Conservation (phyloP, 768 basidiomycete genomes). For the Coprinellus micaceus region DNA sequence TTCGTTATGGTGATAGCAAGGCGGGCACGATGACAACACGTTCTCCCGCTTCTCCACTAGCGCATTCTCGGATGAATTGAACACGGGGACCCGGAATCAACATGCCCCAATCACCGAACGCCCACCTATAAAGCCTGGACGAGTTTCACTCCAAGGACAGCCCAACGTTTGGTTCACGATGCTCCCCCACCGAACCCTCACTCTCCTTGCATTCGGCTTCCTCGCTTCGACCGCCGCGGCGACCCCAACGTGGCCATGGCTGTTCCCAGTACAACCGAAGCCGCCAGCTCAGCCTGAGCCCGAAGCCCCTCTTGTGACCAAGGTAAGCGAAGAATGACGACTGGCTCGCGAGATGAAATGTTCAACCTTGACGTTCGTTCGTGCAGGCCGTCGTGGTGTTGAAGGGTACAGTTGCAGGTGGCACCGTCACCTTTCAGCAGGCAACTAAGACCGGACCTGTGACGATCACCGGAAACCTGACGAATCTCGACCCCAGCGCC, state of each 20-base stretch:
- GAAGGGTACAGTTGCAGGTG: conserved; percentile 58
- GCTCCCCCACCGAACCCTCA: not conserved
- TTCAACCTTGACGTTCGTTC: not conserved
- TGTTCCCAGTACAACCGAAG: too few relatives aligned
- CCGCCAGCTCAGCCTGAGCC: too few relatives aligned
- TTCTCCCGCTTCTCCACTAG: too few relatives aligned
- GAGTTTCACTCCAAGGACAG: too few relatives aligned
- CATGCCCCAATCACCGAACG: too few relatives aligned
- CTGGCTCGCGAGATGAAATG: too few relatives aligned
- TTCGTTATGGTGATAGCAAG: too few relatives aligned
- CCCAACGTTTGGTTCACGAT: too few relatives aligned
- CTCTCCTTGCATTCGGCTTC: not conserved
- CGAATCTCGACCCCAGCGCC: conserved; percentile 53
- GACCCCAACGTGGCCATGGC: not conserved
- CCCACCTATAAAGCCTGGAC: too few relatives aligned
- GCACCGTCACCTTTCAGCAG: conserved; percentile 67
- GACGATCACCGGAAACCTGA: conserved; percentile 58
- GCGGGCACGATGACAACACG: too few relatives aligned
- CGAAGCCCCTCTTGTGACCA: not conserved
- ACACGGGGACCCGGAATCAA: too few relatives aligned
- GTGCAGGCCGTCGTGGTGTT: conserved; percentile 47
- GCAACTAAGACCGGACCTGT: conserved; percentile 44
- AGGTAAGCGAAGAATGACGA: not conserved
- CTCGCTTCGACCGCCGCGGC: not conserved
- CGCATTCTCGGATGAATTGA: too few relatives aligned